phyloP scores from a whole-genome alignment of 1,139 yeast species.

The Hyphopichia fennica region DNA sequence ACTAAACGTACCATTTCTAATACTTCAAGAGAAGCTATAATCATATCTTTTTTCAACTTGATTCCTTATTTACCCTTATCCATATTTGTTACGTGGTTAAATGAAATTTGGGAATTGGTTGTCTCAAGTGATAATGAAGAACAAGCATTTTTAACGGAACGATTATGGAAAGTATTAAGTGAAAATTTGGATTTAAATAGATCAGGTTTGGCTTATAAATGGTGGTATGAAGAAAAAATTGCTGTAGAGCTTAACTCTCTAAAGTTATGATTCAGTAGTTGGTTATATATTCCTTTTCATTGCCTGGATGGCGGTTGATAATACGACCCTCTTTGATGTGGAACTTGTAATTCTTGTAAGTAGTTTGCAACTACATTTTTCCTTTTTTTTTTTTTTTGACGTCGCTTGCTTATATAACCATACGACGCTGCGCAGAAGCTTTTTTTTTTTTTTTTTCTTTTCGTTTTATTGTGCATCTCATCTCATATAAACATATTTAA shows the following conservation, averaged over 20 bases:
- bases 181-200: constrained; percentile 58
- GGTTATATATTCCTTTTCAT: too few relatives aligned
- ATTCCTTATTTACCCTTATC: constrained; percentile 55
- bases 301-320: too few relatives aligned
- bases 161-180: constrained; percentile 43
- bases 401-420: not conserved
- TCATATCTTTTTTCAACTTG: constrained; percentile 48
- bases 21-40: constrained; percentile 54
- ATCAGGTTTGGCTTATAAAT: constrained; percentile 59
- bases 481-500: not conserved
- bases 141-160: constrained; percentile 22
- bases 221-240: constrained; percentile 54
- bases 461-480: not conserved
- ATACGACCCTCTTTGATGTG: too few relatives aligned
- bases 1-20: constrained; percentile 29
- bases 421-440: not conserved
- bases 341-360: too few relatives aligned
- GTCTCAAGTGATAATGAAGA: constrained; percentile 39
- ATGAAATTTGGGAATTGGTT: constrained; percentile 43
- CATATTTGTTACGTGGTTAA: constrained; percentile 48
- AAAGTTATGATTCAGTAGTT: not conserved
- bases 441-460: not conserved
- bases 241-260: constrained; percentile 11
- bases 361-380: too few relatives aligned
- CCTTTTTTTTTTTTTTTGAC: not conserved